Evolutionary conservation across 1,284 basidiomycete species (phyloP).

Genomic region (Pyrrhoderma lamaoense): DNA sequence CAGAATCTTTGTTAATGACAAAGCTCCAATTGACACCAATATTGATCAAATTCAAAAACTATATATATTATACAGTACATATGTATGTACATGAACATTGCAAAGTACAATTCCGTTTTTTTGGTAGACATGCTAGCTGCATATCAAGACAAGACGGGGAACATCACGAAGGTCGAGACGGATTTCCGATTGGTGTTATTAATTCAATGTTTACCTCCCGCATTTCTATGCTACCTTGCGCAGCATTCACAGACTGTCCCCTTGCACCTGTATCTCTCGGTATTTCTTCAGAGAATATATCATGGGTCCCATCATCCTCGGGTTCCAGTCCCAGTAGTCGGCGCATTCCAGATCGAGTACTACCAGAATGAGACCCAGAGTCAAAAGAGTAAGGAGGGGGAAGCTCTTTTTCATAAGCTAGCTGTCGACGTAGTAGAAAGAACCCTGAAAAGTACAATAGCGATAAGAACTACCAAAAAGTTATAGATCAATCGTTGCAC

Average conservation of each 20-base stretch:
- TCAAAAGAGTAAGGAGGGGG: constrained; percentile 14
- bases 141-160: no score
- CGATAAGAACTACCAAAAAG: constrained; percentile 32
- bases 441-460: constrained; percentile 40
- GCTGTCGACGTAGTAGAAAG: constrained; percentile 39
- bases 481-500: not conserved
- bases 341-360: constrained; percentile 6
- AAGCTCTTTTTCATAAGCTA: constrained; percentile 35
- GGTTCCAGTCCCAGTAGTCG: constrained; percentile 13
- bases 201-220: constrained; percentile 14
- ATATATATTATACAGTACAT: no score
- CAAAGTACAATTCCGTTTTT: not conserved
- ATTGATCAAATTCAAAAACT: no score
- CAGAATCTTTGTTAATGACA: no score
- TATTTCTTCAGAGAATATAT: constrained; percentile 14
- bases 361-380: not conserved
- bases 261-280: not conserved
- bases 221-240: constrained; percentile 16
- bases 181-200: no score
- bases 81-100: no score
- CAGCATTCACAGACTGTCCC: not conserved
- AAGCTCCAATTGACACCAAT: no score
- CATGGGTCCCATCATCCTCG: constrained; percentile 18
- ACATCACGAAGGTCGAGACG: no score
- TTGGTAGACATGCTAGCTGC: no score